These are phyloP conservation scores for Podaxis sp. DNA, from an alignment of 768 basidiomycete species.

Conservation along the genomic window DNA sequence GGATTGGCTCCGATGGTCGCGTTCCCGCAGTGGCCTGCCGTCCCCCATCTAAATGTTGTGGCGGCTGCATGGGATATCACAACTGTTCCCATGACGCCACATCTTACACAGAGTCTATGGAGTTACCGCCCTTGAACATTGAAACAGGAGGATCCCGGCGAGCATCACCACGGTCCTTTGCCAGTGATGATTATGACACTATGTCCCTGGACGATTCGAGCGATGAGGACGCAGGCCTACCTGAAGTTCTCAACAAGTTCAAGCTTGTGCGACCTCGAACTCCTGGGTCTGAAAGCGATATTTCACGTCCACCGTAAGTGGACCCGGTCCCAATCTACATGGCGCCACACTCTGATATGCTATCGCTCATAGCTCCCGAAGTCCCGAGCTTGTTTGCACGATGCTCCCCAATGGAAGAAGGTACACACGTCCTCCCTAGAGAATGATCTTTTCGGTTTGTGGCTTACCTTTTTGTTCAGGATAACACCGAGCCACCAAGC, in stretches of 20 bases:
- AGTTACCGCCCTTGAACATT: conserved; percentile 5
- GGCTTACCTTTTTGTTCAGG: neutral
- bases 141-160: neutral
- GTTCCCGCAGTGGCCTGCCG: neutral
- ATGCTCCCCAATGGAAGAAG: neutral
- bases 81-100: neutral
- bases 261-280: conserved; percentile 2
- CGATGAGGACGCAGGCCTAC: conserved; percentile 4
- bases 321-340: neutral
- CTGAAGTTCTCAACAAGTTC: conserved; percentile 4
- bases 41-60: neutral
- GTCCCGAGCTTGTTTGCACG: neutral
- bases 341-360: neutral
- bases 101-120: neutral
- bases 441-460: neutral
- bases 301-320: conserved; percentile 4
- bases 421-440: neutral
- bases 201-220: neutral
- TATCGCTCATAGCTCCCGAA: neutral
- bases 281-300: neutral
- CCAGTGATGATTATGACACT: neutral
- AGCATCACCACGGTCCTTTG: neutral
- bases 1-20: neutral
- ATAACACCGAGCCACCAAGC: neutral
- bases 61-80: neutral